These are phyloP conservation scores for Effrenium voratum DNA, from an alignment of 73 alveolate species.

Conservation along the genomic window DNA sequence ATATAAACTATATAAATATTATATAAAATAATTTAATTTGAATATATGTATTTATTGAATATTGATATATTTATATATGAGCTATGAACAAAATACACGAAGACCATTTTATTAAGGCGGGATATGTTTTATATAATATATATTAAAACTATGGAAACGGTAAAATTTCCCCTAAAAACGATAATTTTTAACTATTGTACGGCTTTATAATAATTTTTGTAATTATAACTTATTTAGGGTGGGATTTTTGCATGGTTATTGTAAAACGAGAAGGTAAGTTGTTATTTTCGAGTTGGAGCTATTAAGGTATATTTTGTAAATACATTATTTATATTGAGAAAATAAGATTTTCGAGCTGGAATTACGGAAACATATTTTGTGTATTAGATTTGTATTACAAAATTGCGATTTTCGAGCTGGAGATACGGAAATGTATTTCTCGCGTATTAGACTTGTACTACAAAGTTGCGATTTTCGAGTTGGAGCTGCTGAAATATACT, in stretches of 20 bases:
- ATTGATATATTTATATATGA: background rate
- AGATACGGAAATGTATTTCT: too few relatives aligned
- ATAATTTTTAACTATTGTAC: background rate
- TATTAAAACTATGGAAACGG: background rate
- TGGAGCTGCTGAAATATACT: too few relatives aligned
- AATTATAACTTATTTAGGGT: background rate
- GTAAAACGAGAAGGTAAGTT: too few relatives aligned
- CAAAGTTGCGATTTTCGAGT: too few relatives aligned
- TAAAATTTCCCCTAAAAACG: background rate
- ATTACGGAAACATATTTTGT: too few relatives aligned
- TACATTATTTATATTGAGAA: background rate
- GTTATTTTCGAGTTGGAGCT: too few relatives aligned
- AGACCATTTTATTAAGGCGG: background rate
- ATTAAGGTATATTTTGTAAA: too few relatives aligned
- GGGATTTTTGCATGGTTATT: too few relatives aligned
- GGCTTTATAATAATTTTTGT: background rate
- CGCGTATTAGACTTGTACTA: too few relatives aligned
- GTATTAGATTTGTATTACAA: background rate
- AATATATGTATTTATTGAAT: background rate
- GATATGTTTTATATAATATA: background rate
- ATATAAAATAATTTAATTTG: background rate
- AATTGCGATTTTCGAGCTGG: background rate
- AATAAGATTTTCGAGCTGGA: background rate
- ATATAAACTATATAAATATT: background rate
- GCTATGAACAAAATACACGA: background rate